Conservation (phyloP, 2,329 filamentous ascomycete genomes). For the Xylaria multiplex region DNA sequence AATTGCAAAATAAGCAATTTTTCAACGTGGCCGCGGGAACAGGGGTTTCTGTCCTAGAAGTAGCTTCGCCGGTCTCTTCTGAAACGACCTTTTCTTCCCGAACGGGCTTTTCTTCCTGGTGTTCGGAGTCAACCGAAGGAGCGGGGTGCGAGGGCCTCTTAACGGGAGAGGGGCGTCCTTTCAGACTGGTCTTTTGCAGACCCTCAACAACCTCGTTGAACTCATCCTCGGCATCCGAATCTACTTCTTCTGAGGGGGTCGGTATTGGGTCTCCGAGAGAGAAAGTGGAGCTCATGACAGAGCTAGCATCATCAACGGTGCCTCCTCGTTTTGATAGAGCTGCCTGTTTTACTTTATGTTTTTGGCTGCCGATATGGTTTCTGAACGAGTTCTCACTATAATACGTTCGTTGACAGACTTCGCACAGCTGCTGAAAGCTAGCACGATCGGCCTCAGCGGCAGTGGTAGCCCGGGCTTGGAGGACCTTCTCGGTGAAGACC, state of each 20-base stretch:
- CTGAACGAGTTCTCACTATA: conserved; percentile 96
- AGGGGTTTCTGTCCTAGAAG: conserved; percentile 57
- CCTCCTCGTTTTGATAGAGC: conserved; percentile 54
- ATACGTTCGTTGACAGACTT: conserved; percentile 88
- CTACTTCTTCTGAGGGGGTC: conserved; percentile 60
- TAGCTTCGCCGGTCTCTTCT: conserved; percentile 52
- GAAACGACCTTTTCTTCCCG: conserved; percentile 59
- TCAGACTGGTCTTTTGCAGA: conserved; percentile 71
- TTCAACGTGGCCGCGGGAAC: conserved; percentile 57
- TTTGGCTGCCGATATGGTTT: conserved; percentile 91
- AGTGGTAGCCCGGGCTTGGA: conserved; percentile 86
- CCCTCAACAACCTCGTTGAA: conserved; percentile 81
- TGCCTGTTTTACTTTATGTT: conserved; percentile 79
- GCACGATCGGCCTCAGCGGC: conserved; percentile 88
- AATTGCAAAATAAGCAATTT: conserved; percentile 91
- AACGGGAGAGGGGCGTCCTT: conserved; percentile 57
- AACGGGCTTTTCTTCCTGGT: conserved; percentile 59
- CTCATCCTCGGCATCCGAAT: conserved; percentile 77
- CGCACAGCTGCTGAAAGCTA: conserved; percentile 84
- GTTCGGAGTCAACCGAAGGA: conserved; percentile 53
- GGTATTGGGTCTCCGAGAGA: conserved; percentile 83
- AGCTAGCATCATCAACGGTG: conserved; percentile 73
- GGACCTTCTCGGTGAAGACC: conserved; percentile 93
- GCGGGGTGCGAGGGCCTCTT: conserved; percentile 65
- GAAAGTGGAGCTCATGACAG: conserved; percentile 89